Percentiles rank a stretch among this genome's conserved stretches.
Conservation (phyloP, 805 yeast genomes). For the Starmerella sirachaensis region DNA sequence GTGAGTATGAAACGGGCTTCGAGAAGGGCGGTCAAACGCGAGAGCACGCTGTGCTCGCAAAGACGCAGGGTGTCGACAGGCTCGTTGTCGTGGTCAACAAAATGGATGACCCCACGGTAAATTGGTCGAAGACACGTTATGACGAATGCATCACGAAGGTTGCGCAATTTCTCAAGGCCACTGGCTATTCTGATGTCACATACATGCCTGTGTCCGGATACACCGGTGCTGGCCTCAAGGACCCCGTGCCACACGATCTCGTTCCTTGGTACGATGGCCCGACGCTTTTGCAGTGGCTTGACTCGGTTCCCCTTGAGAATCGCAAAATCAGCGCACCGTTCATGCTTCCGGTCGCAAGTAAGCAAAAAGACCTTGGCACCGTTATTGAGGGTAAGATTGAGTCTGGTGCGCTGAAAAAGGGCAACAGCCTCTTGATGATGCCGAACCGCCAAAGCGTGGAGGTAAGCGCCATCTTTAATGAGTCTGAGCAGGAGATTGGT, state of each 20-base stretch:
- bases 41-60: constrained; percentile 94
- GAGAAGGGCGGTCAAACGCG: constrained; percentile 99
- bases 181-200: constrained; percentile 81
- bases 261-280: constrained; percentile 97
- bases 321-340: constrained; percentile 90
- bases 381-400: constrained; percentile 97
- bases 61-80: constrained; percentile 95
- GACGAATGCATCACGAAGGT: constrained; percentile 87
- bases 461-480: constrained; percentile 78
- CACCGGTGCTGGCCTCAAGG: constrained; percentile 95
- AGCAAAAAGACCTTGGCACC: constrained; percentile 95
- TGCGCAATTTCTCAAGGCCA: constrained; percentile 55
- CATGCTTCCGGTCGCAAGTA: constrained; percentile 90
- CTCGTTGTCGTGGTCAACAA: constrained; percentile 89
- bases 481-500: constrained; percentile 88
- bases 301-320: constrained; percentile 63
- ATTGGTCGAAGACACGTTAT: constrained; percentile 92
- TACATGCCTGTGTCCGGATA: constrained; percentile 98
- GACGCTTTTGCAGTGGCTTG: constrained; percentile 78
- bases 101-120: constrained; percentile 97
- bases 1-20: constrained; percentile 98
- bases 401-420: constrained; percentile 83
- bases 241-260: constrained; percentile 52
- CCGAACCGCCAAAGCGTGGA: constrained; percentile 80
- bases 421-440: constrained; percentile 68